Base-by-base conservation (phyloP, 306 rosid genomes). In the Prosopis cineraria region DNA sequence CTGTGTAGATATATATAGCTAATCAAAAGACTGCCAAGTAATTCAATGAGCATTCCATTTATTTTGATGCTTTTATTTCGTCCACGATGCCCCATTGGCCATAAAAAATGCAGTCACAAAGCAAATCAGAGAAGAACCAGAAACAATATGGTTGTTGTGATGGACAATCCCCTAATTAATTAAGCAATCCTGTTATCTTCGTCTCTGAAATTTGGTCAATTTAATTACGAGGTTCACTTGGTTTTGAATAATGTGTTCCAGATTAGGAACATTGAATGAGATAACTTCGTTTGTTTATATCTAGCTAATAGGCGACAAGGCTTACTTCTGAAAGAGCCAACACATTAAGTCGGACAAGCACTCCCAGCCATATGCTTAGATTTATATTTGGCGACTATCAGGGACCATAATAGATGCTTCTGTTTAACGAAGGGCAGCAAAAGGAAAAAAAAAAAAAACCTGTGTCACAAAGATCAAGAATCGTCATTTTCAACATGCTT, bases 281-380 rank as follows among this genome's bases (percentile, higher is more conserved):
- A 53, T 65, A 65, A 67, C 37, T 63, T 22, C 77, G 87, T 4
- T 10, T 55, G 34, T 24, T 67, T 39, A 39, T 39, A 22, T 12
- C 0, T 67, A 22, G 5, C 0, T 67, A 39, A 20, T 39, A 67
- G 52, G 33, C 72, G 72, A 67, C 80, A 39, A 31, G 83, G 78
- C 84, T 74, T 47, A 52, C 55, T 64, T 80, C 75, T 65, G 56
- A 70, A 79, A 76, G 55, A 78, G 47, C 75, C 48, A 43, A 83
- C 36, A 72, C 79, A 69, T 69, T 76, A 63, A 78, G 37, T 78
- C 76, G 33, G 79, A 70, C 56, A 69, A 66, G 66, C 24, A 70
- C 76, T 69, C 78, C 25, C 74, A 29, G 50, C 68, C 30, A 53
- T 29, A 31, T 70, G 55, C 20, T 60, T n/a, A 39, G 78, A 83